Percentiles rank a stretch among this genome's conserved stretches.
Evolutionary conservation across 2,329 filamentous ascomycete species (phyloP).

Genomic region (Cercospora sojina): DNA sequence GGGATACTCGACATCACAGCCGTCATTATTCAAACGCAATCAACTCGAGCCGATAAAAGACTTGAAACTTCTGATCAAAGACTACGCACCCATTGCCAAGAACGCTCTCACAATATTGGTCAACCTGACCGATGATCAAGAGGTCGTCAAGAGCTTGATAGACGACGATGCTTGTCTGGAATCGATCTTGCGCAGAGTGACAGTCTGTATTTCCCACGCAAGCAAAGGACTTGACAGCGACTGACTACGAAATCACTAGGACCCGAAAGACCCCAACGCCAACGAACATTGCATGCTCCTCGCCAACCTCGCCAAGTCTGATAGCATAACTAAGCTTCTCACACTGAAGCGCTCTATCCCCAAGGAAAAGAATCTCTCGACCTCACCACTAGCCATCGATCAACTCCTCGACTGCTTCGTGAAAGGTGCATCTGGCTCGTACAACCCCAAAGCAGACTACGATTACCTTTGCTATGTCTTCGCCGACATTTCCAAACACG

Average conservation of each 20-base stretch:
- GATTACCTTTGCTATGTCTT: conserved; percentile 95
- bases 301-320: conserved; percentile 83
- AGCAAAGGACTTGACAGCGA: not conserved
- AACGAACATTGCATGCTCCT: conserved; percentile 88
- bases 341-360: conserved; percentile 67
- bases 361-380: conserved; percentile 59
- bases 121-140: conserved; percentile 75
- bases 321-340: conserved; percentile 68
- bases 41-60: conserved; percentile 78
- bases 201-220: conserved; percentile 56
- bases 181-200: conserved; percentile 68
- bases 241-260: conserved; percentile 46
- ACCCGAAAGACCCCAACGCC: conserved; percentile 73
- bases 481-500: conserved; percentile 78
- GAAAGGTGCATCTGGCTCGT: conserved; percentile 76
- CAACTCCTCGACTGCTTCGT: conserved; percentile 96
- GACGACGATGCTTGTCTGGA: conserved; percentile 81
- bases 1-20: conserved; percentile 74
- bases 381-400: conserved; percentile 73
- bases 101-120: conserved; percentile 88
- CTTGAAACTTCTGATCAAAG: conserved; percentile 80
- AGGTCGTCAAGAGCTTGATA: conserved; percentile 70
- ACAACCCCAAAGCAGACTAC: conserved; percentile 82
- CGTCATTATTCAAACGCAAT: conserved; percentile 78
- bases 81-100: conserved; percentile 90